Evolutionary conservation across 1,139 yeast species (phyloP).

Genomic region (Geotrichum armillariae): DNA sequence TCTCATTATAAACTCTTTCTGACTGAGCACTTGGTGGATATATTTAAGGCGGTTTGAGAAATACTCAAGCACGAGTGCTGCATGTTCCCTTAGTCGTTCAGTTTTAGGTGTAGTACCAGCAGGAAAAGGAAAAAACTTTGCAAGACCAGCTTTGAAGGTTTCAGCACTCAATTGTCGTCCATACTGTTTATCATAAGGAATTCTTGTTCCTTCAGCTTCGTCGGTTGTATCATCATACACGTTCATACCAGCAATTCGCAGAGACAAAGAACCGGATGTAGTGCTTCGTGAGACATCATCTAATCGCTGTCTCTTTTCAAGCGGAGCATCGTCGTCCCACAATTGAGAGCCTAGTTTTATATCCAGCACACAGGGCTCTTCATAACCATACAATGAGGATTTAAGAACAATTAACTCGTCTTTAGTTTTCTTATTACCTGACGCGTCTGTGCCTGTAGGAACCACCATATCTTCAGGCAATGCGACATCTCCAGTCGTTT

Average conservation of each 20-base stretch:
- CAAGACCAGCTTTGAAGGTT: conserved; percentile 51
- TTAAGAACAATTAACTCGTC: conserved; percentile 20
- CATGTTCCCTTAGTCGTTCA: conserved; percentile 33
- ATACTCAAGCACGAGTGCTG: conserved; percentile 36
- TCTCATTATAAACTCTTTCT: conserved; percentile 62
- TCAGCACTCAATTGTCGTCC: conserved; percentile 60
- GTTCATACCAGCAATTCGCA: conserved; percentile 90
- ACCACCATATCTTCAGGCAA: conserved; percentile 6
- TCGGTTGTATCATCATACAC: conserved; percentile 39
- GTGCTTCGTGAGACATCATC: conserved; percentile 63
- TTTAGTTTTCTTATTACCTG: conserved; percentile 21
- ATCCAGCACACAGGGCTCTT: conserved; percentile 73
- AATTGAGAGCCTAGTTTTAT: conserved; percentile 75
- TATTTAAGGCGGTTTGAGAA: conserved; percentile 61
- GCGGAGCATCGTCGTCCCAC: conserved; percentile 60
- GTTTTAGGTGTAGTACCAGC: conserved; percentile 33
- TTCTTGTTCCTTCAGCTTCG: conserved; percentile 36
- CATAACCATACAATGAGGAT: conserved; percentile 46
- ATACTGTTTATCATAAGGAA: conserved; percentile 61
- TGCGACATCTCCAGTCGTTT: not conserved
- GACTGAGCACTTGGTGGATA: conserved; percentile 61
- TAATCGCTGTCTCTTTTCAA: conserved; percentile 63
- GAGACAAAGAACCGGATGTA: conserved; percentile 74
- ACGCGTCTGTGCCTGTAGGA: conserved; percentile 14
- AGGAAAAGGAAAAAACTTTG: conserved; percentile 48